Evolutionary conservation across 495 filamentous ascomycete species (phyloP), one percentile per base, ranked within the genome.

Genomic region (Wilcoxina mikolae): DNA sequence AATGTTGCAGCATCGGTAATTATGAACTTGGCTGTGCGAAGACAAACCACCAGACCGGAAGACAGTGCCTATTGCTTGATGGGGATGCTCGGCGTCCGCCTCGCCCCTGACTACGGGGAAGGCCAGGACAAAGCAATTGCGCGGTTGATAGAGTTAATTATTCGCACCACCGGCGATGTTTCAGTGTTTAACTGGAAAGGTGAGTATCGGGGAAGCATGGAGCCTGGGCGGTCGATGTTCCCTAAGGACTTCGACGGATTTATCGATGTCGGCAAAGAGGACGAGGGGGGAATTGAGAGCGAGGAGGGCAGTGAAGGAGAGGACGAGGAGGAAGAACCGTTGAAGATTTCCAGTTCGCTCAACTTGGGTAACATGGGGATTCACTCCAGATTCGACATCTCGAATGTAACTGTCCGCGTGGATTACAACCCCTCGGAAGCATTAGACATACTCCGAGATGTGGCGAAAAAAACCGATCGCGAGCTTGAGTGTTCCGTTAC

Each of bases 361-460:
- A 68, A 64, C 20, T 53, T 72, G 31, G 69, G 60, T 54, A 69
- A 64, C 46, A 65, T 67, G 0, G 69, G 71, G 3, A 70, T 73
- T 46, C 62, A 70, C 35, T 61, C 65, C 2, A 51, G 70, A 12
- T 70, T 71, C 44, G 70, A 73, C 56, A 68, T 73, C 27, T 69
- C 69, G 31, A 62, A n/a, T n/a, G n/a, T n/a, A n/a, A n/a, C n/a
- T n/a, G n/a, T n/a, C n/a, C n/a, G n/a, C n/a, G n/a, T n/a, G n/a
- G n/a, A n/a, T n/a, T n/a, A n/a, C n/a, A n/a, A n/a, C n/a, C n/a
- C n/a, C n/a, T n/a, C n/a, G n/a, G n/a, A n/a, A n/a, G n/a, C n/a
- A n/a, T n/a, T n/a, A n/a, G n/a, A n/a, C n/a, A n/a, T n/a, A n/a
- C n/a, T n/a, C n/a, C n/a, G n/a, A n/a, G n/a, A n/a, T n/a, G n/a